Conservation (phyloP, 1,284 basidiomycete genomes). For the Exobasidium cylindrosporum region DNA sequence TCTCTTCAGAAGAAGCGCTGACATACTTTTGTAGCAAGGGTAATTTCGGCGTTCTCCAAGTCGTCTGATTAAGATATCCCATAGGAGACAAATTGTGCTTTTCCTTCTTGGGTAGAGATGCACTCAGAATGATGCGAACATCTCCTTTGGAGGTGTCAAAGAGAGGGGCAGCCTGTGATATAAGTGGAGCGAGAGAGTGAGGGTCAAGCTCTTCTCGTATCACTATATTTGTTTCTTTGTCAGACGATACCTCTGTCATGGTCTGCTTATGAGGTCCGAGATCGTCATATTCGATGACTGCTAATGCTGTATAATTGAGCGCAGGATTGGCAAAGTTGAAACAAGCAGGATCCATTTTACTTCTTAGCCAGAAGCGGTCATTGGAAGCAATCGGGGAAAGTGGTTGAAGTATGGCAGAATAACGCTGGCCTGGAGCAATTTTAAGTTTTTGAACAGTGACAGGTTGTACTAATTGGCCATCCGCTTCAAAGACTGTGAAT, state of each 20-base stretch:
- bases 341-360: background rate
- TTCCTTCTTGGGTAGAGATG: constrained; percentile 21
- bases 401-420: too few species aligned
- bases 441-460: constrained; percentile 31
- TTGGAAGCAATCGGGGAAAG: too few species aligned
- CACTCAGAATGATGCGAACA: constrained; percentile 15
- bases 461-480: constrained; percentile 28
- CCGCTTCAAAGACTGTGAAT: constrained; percentile 28
- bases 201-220: constrained; percentile 21
- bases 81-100: constrained; percentile 21
- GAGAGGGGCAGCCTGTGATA: constrained; percentile 19
- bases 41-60: too few species aligned
- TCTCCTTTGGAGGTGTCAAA: constrained; percentile 21
- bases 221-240: background rate
- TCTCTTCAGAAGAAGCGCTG: too few species aligned
- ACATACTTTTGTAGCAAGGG: too few species aligned
- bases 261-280: background rate
- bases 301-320: background rate
- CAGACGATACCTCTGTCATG: background rate
- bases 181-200: constrained; percentile 20
- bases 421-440: constrained; percentile 40
- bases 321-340: constrained; percentile 7
- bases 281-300: constrained; percentile 9
- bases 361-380: background rate
- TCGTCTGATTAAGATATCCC: constrained; percentile 21